A percentile compares a stretch with the other conserved stretches of the same genome.
These are phyloP conservation scores for Backusella tuberculispora DNA, from an alignment of 192 early-diverging fungal species.

Conservation along the genomic window DNA sequence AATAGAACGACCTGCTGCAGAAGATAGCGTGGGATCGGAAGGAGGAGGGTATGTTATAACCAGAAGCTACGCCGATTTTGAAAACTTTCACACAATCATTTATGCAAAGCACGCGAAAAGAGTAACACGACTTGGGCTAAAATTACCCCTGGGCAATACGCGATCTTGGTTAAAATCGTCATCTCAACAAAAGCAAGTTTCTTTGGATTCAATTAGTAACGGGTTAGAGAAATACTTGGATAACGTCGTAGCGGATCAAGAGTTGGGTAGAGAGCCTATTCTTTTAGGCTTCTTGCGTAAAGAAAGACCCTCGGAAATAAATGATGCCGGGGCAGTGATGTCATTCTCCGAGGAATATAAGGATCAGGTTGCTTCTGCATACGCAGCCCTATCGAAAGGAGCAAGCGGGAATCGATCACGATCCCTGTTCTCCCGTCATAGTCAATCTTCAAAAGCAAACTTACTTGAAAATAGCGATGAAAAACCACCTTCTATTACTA, in stretches of 20 bases:
- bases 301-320: slow-evolving; percentile 26
- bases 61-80: slow-evolving; percentile 36
- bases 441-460: background rate
- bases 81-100: slow-evolving; percentile 34
- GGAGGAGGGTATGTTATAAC: slow-evolving; percentile 44
- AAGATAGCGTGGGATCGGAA: slow-evolving; percentile 27
- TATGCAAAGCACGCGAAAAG: slow-evolving; percentile 21
- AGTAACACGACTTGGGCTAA: slow-evolving; percentile 23
- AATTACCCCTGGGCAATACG: slow-evolving; percentile 29
- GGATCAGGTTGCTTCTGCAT: slow-evolving; percentile 9
- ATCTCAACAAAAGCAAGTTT: background rate
- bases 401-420: background rate
- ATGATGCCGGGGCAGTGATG: slow-evolving; percentile 1
- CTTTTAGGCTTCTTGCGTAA: slow-evolving; percentile 34
- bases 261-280: slow-evolving; percentile 28
- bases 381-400: background rate
- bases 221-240: slow-evolving; percentile 32
- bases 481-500: background rate
- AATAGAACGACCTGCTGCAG: slow-evolving; percentile 37
- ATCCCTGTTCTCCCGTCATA: slow-evolving; percentile 19
- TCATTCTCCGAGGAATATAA: slow-evolving; percentile 4
- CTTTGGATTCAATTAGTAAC: slow-evolving; percentile 1
- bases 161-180: slow-evolving; percentile 28
- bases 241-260: slow-evolving; percentile 27
- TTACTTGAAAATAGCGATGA: background rate